A percentile compares a stretch with the other conserved stretches of the same genome.
phyloP scores from a whole-genome alignment of 1,139 yeast species.

The Taiozyma sp. region DNA sequence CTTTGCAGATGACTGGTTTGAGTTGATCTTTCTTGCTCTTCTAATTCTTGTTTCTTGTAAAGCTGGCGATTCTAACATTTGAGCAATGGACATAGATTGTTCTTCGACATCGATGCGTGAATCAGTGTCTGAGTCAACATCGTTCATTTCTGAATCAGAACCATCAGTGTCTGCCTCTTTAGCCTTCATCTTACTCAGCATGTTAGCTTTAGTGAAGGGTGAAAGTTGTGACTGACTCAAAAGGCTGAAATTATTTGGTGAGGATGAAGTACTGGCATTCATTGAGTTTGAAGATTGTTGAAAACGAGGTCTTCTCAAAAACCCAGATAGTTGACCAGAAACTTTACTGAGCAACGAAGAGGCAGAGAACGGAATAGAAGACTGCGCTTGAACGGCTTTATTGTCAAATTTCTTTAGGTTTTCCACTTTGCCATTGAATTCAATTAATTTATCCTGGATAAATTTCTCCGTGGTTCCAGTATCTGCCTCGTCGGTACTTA shows the following conservation, averaged over 20 bases:
- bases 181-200: conserved; percentile 10
- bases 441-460: conserved; percentile 25
- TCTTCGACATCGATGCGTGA: conserved; percentile 14
- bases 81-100: conserved; percentile 3
- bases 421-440: conserved; percentile 13
- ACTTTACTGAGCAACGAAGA: not conserved
- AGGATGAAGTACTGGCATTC: conserved; percentile 1
- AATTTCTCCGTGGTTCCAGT: conserved; percentile 24
- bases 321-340: not conserved
- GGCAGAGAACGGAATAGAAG: not conserved
- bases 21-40: not conserved
- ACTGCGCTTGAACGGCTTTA: not conserved
- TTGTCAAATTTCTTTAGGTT: conserved; percentile 8
- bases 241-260: conserved; percentile 2
- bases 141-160: conserved; percentile 23
- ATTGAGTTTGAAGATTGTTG: not conserved
- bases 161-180: conserved; percentile 16
- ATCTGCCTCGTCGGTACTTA: conserved; percentile 22
- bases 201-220: conserved; percentile 19
- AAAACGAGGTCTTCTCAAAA: not conserved
- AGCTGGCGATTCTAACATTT: conserved; percentile 1
- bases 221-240: conserved; percentile 12
- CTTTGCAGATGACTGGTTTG: not conserved
- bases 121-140: conserved; percentile 17
- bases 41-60: not conserved